phyloP scores from a whole-genome alignment of 768 basidiomycete species.

The Amanita inopinata region DNA sequence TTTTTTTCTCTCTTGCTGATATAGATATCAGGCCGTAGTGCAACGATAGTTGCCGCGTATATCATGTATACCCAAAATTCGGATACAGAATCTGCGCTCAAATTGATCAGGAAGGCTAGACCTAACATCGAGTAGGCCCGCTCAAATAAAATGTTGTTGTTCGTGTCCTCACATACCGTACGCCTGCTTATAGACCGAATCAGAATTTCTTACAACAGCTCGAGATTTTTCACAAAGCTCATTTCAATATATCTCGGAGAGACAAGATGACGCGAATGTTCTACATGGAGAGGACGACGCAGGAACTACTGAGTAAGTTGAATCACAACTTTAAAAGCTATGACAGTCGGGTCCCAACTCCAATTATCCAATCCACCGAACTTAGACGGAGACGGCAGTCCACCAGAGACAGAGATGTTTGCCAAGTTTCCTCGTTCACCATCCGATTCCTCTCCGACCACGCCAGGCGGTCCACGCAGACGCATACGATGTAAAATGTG shows the following conservation, averaged over 20 bases:
- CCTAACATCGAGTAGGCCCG: slow-evolving; percentile 59
- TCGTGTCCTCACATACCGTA: slow-evolving; percentile 1
- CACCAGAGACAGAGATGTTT: slow-evolving; percentile 62
- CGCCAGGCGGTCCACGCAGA: slow-evolving; percentile 40
- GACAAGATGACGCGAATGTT: slow-evolving; percentile 73
- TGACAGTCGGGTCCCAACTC: slow-evolving; percentile 12
- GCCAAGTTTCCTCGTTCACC: slow-evolving; percentile 64
- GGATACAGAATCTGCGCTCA: slow-evolving; percentile 53
- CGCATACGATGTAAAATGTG: slow-evolving; percentile 92
- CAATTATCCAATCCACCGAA: slow-evolving; percentile 7
- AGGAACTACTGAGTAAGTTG: slow-evolving; percentile 72
- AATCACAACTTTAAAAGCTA: slow-evolving; percentile 9
- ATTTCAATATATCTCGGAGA: slow-evolving; percentile 53
- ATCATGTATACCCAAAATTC: slow-evolving; percentile 66
- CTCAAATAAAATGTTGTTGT: background rate
- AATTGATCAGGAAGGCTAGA: slow-evolving; percentile 54
- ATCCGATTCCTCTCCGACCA: slow-evolving; percentile 47
- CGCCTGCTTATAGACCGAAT: slow-evolving; percentile 55
- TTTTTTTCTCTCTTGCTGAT: background rate
- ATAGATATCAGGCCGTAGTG: slow-evolving; percentile 54
- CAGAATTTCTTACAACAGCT: slow-evolving; percentile 75
- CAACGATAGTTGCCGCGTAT: slow-evolving; percentile 81
- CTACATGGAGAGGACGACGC: slow-evolving; percentile 69
- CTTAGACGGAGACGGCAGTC: slow-evolving; percentile 66
- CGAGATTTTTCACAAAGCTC: slow-evolving; percentile 65